Percentiles rank a stretch among this genome's conserved stretches.
Conservation (phyloP, 345 rosid genomes). For the Odontarrhena argentea region DNA sequence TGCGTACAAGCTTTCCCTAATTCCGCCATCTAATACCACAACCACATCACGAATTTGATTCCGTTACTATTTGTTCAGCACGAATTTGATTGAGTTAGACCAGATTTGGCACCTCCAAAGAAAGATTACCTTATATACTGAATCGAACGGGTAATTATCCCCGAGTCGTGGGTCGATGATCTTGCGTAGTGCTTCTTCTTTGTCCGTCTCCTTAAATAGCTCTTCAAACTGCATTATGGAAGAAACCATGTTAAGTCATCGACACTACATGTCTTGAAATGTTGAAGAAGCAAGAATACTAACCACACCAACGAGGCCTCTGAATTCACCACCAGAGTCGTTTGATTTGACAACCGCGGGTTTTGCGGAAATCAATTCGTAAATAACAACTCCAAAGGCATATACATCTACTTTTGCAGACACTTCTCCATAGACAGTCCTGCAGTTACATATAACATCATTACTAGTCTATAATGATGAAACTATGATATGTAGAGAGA, state of each 20-base stretch:
- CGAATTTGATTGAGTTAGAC: neutral
- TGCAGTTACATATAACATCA: constrained; percentile 38
- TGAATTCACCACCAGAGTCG: constrained; percentile 56
- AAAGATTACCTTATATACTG: constrained; percentile 62
- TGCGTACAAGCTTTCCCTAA: constrained; percentile 87
- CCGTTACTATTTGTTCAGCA: neutral
- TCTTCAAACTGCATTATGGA: constrained; percentile 66
- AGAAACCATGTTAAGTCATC: constrained; percentile 7
- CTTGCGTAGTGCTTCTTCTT: constrained; percentile 57
- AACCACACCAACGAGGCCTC: constrained; percentile 91
- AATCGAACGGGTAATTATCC: constrained; percentile 70
- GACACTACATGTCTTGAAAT: neutral
- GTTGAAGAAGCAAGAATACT: constrained; percentile 23
- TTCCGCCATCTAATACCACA: constrained; percentile 73
- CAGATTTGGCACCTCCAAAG: neutral
- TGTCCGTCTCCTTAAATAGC: constrained; percentile 58
- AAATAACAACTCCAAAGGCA: constrained; percentile 96
- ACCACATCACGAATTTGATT: neutral
- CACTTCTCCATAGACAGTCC: constrained; percentile 89
- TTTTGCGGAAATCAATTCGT: constrained; percentile 91
- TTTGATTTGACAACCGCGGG: constrained; percentile 74
- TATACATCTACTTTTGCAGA: constrained; percentile 92
- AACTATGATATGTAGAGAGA: neutral
- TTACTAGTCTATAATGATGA: neutral
- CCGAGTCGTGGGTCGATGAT: constrained; percentile 77